Evolutionary conservation across 768 basidiomycete species (phyloP), one percentile per base, ranked within the genome.

Genomic region (Peribolospora kevripleyi): DNA sequence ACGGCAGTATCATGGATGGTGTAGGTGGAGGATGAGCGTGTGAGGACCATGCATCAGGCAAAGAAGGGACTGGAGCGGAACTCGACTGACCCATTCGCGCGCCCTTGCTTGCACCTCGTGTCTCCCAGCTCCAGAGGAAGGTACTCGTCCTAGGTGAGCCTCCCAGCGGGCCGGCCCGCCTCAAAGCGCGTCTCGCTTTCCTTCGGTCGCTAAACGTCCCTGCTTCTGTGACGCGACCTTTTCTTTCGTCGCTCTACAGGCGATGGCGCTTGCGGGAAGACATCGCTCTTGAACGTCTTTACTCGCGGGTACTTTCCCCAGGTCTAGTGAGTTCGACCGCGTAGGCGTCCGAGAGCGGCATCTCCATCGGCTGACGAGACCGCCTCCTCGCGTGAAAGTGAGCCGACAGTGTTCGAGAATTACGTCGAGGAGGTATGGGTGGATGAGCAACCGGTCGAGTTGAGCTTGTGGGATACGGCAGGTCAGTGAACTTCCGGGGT

Each of bases 401-500:
- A 88, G 70, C 85, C 82, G 5, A 88, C 85, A 37, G 90, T 97
- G 4, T 97, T 97, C 61, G 91, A 97, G 68, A 97, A 95, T 70
- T 88, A 91, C 63, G 87, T 91, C 8, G 84, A 57, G 37, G 59
- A 61, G 5, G 43, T 63, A 3, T 10, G 52, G 51, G 11, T 14
- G 57, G 46, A 95, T 60, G 86, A 85, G 42, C 81, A 85, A 61
- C 67, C 76, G 40, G 81, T 95, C 10, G 90, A 97, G 64, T 72
- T 98, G 48, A 85, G 86, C 65, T 65, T 97, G 59, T 97, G 91
- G 91, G 91, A 97, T 66, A 97, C 91, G 48, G 91, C 91, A 48
- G 90, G 91, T 87, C 65, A 57, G 75, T 68, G 51, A 14, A 11
- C 39, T n/a, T 6, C 4, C 49, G 39, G 43, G 8, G 36, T 36